Evolutionary conservation across 306 rosid species (phyloP), one percentile per base, ranked within the genome.

Genomic region (Alnus glutinosa): DNA sequence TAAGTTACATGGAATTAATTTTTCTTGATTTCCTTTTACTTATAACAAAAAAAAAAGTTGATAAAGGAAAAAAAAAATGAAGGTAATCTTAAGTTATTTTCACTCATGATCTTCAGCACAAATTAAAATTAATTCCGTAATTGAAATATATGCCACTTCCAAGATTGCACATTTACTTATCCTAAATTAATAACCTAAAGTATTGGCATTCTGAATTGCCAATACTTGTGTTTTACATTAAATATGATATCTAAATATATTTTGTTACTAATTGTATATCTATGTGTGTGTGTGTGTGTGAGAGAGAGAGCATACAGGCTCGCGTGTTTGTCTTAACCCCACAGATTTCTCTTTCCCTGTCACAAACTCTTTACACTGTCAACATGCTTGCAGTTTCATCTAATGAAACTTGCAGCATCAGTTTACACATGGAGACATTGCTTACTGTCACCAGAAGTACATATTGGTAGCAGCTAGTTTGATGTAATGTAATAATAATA

Each of bases 21-120:
- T 34, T 34, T 1, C 37, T 34, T 34, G 1, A 34, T 34, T 34
- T 34, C 37, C 37, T 34, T 34, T 46, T 46, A 9, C 49, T 46
- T 46, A 46, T 46, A 23, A 23, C 9, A 4, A 46, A 46, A 9
- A 46, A 46, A 46, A 46, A 34, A 2, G n/a, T 42, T 42, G 46
- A 7, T 42, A 0, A 42, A 7, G 52, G 10, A 49, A 49, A 49
- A 11, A 48, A 3, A 49, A 49, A 49, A 49, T 49, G 52, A 9
- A 49, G 14, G 52, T 49, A 19, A 6, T 12, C 58, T 52, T 59
- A 70, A 70, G 55, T 80, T 11, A 69, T 74, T 42, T 37, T 55
- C 46, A 70, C 77, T 57, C 11, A 69, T 42, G 74, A 37, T 78
- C 66, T 76, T 68, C 42, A 30, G 63, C 76, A 73, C 58, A 74